A percentile compares a stretch with the other conserved stretches of the same genome.
Conservation (phyloP, 2,329 filamentous ascomycete species). For the Penicillium sp. region DNA sequence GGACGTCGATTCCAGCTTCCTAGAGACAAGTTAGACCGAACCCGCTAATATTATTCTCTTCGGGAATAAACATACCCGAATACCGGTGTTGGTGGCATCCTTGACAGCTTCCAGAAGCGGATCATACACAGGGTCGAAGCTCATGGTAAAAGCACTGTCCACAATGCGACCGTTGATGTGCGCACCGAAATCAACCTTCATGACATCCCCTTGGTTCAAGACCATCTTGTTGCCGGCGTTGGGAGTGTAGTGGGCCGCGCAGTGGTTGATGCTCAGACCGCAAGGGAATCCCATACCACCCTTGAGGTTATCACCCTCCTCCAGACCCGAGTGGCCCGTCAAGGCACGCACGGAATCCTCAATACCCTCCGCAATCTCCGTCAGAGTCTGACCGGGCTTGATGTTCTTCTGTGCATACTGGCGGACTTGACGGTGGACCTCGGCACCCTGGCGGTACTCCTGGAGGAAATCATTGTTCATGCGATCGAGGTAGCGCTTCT, state of each 20-base stretch:
- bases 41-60: no score
- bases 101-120: constrained; percentile 70
- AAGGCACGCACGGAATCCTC: constrained; percentile 80
- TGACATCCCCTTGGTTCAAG: constrained; percentile 69
- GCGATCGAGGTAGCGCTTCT: constrained; percentile 82
- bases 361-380: constrained; percentile 85
- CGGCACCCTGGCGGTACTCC: constrained; percentile 84
- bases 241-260: constrained; percentile 84
- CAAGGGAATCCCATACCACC: constrained; percentile 88
- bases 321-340: constrained; percentile 75
- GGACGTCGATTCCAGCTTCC: constrained; percentile 90
- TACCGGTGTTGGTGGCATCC: constrained; percentile 74
- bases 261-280: constrained; percentile 82
- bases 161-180: constrained; percentile 74
- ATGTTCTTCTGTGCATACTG: constrained; percentile 82
- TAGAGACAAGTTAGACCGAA: constrained; percentile 37
- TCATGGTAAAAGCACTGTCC: constrained; percentile 73
- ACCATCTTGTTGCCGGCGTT: constrained; percentile 84
- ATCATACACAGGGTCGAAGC: constrained; percentile 72
- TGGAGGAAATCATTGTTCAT: constrained; percentile 78
- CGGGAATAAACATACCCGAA: constrained; percentile 58
- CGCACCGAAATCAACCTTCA: constrained; percentile 76
- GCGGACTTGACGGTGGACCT: constrained; percentile 86
- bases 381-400: constrained; percentile 79
- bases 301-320: constrained; percentile 77